Base-by-base conservation (phyloP, 768 basidiomycete genomes). In the Royoungia palumana region DNA sequence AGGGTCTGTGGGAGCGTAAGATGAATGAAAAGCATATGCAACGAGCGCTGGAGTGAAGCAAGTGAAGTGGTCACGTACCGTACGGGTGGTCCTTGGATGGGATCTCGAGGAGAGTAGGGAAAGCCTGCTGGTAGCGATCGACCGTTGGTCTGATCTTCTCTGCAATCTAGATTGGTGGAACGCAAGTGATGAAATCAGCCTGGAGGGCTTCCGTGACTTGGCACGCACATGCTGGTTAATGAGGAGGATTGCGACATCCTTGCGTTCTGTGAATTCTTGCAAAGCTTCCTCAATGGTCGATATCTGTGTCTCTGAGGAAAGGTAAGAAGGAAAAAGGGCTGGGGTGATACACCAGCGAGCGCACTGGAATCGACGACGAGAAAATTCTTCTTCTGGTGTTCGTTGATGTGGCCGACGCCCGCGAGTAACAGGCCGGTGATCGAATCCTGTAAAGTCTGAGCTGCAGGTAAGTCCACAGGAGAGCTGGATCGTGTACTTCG, bases 71-170 rank as follows among this genome's bases (percentile, higher is more conserved):
- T 36, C 35, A 70, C 80, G 50, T 46, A 95, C 95, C 94, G 60
- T 98, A 98, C 30, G 95, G 95, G 69, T 96, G 94, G 63, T 98
- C 95, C 68, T 98, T 98, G 47, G 92, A 94, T 21, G 96, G 96
- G 53, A 99, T 98, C 70, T 99, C 96, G 14, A 99, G 81, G 35
- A 99, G 72, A 0, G 96, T 93, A 19, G 96, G 96, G 74, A 99
- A 99, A 0, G 95, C 84, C 68, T 94, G 89, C 56, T 91, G 85
- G 68, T 99, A 99, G 60, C 85, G 84, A 70, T 99, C 96, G 12
- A 99, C 92, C 1, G 89, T 83, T 0, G 92, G 92, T 32, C 96
- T 77, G 54, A 99, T 99, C 77, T 89, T 92, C 75, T 98, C 96
- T 51, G 96, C 96, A 60, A 98, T 77, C 96, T 97, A 65, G 9